phyloP scores from a whole-genome alignment of 768 basidiomycete species.

The Mrakia hoshinonis region DNA sequence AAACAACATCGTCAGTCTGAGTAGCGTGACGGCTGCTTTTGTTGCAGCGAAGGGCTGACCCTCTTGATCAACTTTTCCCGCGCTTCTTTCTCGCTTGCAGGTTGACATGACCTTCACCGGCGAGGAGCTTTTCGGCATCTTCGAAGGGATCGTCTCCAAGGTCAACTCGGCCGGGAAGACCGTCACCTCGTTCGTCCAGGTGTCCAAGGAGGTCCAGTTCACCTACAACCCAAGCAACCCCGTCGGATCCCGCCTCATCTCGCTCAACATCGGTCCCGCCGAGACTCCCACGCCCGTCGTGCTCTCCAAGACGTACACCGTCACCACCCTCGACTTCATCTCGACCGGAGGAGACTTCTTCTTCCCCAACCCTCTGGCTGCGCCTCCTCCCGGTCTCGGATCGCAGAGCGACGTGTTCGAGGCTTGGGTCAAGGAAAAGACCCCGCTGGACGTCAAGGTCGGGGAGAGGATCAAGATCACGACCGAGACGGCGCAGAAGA shows the following conservation, averaged over 20 bases:
- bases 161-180: constrained; percentile 28
- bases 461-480: constrained; percentile 32
- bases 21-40: too few species aligned
- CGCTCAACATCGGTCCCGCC: constrained; percentile 30
- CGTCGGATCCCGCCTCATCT: constrained; percentile 34
- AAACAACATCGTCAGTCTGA: constrained; percentile 44
- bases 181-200: constrained; percentile 44
- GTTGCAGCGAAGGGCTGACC: too few species aligned
- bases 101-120: constrained; percentile 44
- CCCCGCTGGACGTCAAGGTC: constrained; percentile 30
- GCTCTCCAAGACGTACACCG: constrained; percentile 32
- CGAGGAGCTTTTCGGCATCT: constrained; percentile 44
- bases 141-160: constrained; percentile 43
- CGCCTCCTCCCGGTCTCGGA: constrained; percentile 15
- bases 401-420: constrained; percentile 33
- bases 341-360: constrained; percentile 33
- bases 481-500: constrained; percentile 25
- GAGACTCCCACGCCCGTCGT: constrained; percentile 27
- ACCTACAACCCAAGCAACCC: constrained; percentile 33
- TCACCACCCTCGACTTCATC: constrained; percentile 35
- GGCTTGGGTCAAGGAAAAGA: constrained; percentile 29
- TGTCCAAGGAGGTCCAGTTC: constrained; percentile 23
- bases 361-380: constrained; percentile 25
- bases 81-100: too few species aligned
- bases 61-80: too few species aligned